A percentile compares a stretch with the other conserved stretches of the same genome.
These are phyloP conservation scores for Dendrobium huoshanense DNA, from an alignment of 106 monocot species.

Conservation along the genomic window DNA sequence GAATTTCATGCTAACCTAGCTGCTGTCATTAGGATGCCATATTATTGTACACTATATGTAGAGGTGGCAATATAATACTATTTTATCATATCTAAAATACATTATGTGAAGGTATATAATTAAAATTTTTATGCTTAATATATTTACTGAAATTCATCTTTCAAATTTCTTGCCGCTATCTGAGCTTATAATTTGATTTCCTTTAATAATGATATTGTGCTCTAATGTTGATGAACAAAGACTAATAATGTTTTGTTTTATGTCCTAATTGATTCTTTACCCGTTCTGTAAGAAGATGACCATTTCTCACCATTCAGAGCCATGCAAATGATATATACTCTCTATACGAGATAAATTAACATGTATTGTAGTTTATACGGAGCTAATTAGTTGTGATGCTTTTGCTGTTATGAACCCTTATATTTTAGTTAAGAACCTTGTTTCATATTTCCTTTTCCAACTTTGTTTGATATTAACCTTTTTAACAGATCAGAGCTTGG, in stretches of 20 bases:
- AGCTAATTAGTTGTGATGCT: not conserved
- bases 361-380: conserved; percentile 1
- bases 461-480: not conserved
- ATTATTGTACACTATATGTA: not conserved
- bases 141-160: not conserved
- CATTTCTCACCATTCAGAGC: not conserved
- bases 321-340: not conserved
- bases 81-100: not conserved
- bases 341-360: not conserved
- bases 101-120: not conserved
- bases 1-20: not conserved
- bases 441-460: not conserved
- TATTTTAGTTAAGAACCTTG: not conserved
- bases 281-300: not conserved
- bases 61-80: not conserved
- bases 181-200: not conserved
- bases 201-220: not conserved
- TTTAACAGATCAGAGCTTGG: conserved; percentile 77
- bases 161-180: not conserved
- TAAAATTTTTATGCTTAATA: not conserved
- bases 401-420: too few species aligned
- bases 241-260: not conserved
- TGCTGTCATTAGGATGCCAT: not conserved
- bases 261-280: not conserved
- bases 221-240: not conserved